A percentile compares a stretch with the other conserved stretches of the same genome.
Conservation (phyloP, 73 alveolate genomes). For the Tetrahymena malaccensis region DNA sequence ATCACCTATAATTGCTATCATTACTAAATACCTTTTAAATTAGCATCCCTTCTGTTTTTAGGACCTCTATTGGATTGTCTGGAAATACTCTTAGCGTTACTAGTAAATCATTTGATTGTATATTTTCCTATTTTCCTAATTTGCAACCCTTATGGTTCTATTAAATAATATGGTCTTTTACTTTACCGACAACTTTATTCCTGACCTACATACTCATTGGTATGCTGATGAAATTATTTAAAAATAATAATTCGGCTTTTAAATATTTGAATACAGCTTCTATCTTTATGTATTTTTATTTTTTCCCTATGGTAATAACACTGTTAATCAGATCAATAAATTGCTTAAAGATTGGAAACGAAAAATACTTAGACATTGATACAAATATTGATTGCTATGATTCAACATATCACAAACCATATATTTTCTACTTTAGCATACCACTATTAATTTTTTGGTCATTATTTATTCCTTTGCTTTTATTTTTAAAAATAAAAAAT, state of each 20-base stretch:
- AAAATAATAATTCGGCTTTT: too few relatives aligned
- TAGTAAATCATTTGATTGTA: neutral
- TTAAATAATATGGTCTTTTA: neutral
- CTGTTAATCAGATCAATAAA: neutral
- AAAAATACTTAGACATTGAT: neutral
- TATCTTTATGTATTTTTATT: too few relatives aligned
- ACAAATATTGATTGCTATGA: neutral
- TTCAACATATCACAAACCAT: neutral
- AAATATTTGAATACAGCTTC: neutral
- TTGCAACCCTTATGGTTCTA: neutral
- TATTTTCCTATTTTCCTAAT: neutral
- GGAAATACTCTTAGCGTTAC: neutral
- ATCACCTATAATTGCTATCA: neutral
- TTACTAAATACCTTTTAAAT: too few relatives aligned
- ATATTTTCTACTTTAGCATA: neutral
- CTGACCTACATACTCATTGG: neutral
- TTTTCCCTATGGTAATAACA: neutral
- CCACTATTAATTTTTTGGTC: neutral
- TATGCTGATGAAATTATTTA: too few relatives aligned
- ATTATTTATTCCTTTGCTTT: neutral
- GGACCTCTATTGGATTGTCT: neutral
- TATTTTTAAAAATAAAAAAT: too few relatives aligned
- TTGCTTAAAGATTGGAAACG: neutral
- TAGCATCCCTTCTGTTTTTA: neutral
- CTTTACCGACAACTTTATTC: neutral